Conservation (phyloP, 768 basidiomycete species). For the Pulveroboletus ravenelii region DNA sequence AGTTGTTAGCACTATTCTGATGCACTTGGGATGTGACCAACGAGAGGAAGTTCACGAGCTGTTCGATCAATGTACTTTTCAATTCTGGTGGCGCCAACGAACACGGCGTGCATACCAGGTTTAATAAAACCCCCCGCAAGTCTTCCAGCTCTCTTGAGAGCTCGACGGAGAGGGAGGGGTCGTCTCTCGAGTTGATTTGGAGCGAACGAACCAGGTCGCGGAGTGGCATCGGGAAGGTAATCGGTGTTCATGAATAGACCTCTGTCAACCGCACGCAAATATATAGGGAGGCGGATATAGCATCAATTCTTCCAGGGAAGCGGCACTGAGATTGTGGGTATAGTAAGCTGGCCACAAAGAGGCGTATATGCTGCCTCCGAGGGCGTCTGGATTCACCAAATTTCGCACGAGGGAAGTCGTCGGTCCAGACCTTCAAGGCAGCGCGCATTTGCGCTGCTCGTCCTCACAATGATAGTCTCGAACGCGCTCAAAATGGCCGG, state of each 20-base stretch:
- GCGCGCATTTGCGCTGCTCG: too few species aligned
- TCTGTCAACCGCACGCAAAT: not conserved
- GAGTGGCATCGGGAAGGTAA: constrained; percentile 10
- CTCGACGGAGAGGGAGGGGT: constrained; percentile 5
- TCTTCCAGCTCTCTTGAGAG: constrained; percentile 20
- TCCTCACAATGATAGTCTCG: not conserved
- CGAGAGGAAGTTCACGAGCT: constrained; percentile 29
- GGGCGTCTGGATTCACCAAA: not conserved
- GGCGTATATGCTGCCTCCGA: not conserved
- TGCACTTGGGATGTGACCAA: constrained; percentile 4
- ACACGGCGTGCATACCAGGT: constrained; percentile 11
- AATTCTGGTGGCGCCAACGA: not conserved
- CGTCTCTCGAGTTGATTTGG: constrained; percentile 1
- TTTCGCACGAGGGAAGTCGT: not conserved
- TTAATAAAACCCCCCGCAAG: constrained; percentile 19
- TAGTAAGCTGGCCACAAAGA: not conserved
- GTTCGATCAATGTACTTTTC: not conserved
- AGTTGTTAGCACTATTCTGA: not conserved
- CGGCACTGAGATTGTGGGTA: not conserved
- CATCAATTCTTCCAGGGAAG: not conserved
- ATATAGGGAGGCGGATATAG: constrained; percentile 6
- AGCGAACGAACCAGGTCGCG: not conserved
- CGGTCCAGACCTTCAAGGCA: too few species aligned
- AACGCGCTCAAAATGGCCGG: not conserved
- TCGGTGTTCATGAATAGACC: not conserved